These are phyloP conservation scores for Xylogone sp. DNA, from an alignment of 2,329 filamentous ascomycete genomes.

Conservation along the genomic window DNA sequence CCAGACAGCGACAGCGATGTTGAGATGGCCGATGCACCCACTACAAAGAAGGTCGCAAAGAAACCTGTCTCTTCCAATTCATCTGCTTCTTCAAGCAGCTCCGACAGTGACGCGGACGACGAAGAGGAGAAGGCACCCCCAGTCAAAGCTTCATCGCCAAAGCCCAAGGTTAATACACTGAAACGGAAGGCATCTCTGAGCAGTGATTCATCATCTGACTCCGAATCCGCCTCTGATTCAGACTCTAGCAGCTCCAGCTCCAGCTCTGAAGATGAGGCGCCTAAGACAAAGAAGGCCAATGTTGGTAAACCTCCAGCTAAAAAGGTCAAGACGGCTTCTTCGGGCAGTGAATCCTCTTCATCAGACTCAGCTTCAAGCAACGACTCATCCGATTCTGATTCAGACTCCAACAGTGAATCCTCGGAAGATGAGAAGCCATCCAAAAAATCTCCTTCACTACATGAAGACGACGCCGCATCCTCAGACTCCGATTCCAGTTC, in stretches of 20 bases:
- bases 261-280: slow-evolving; percentile 42
- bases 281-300: slow-evolving; percentile 51
- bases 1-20: slow-evolving; percentile 32
- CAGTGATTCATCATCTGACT: slow-evolving; percentile 33
- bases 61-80: slow-evolving; percentile 31
- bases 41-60: slow-evolving; percentile 23
- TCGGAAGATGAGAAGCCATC: slow-evolving; percentile 23
- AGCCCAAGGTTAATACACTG: slow-evolving; percentile 36
- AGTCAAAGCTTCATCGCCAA: slow-evolving; percentile 20
- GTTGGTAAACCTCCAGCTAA: slow-evolving; percentile 9
- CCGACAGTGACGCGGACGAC: slow-evolving; percentile 48
- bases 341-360: slow-evolving; percentile 24
- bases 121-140: slow-evolving; percentile 37
- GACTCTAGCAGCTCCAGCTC: slow-evolving; percentile 22
- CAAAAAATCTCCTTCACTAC: slow-evolving; percentile 34
- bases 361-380: slow-evolving; percentile 28
- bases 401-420: slow-evolving; percentile 25
- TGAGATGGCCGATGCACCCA: slow-evolving; percentile 24
- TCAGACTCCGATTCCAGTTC: slow-evolving; percentile 13
- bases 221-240: slow-evolving; percentile 18
- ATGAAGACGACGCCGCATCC: slow-evolving; percentile 15
- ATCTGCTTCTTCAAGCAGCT: slow-evolving; percentile 35
- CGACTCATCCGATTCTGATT: slow-evolving; percentile 19
- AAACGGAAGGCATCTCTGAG: slow-evolving; percentile 53
- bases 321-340: slow-evolving; percentile 23